Evolutionary conservation across 768 basidiomycete genomes (phyloP).

Genomic region (Tricholoma flavovirens): DNA sequence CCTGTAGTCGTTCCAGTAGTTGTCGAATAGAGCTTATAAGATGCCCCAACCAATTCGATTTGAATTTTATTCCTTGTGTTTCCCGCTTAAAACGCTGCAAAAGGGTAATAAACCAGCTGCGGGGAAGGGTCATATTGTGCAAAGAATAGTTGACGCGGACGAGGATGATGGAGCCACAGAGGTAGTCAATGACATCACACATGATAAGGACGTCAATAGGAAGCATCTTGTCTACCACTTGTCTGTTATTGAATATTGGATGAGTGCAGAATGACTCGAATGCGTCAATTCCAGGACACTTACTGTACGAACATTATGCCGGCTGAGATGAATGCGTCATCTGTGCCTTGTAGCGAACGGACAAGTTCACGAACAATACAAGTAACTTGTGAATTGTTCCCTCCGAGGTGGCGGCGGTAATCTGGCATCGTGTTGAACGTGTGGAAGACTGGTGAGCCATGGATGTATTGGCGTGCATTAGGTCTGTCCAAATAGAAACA

Average conservation of each 20-base stretch:
- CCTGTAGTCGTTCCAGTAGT: constrained; percentile 24
- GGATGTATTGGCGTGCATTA: background rate
- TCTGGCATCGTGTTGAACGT: background rate
- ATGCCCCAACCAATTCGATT: background rate
- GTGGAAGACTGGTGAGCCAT: background rate
- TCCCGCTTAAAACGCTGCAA: constrained; percentile 21
- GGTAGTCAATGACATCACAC: constrained; percentile 45
- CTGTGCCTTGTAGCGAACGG: constrained; percentile 22
- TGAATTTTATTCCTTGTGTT: constrained; percentile 6
- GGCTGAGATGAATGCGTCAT: constrained; percentile 19
- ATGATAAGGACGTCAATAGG: constrained; percentile 41
- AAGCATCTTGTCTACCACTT: constrained; percentile 33
- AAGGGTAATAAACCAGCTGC: constrained; percentile 34
- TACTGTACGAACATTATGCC: constrained; percentile 39
- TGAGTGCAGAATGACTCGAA: background rate
- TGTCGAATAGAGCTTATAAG: constrained; percentile 16
- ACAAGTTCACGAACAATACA: constrained; percentile 20
- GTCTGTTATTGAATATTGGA: constrained; percentile 27
- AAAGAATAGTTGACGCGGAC: constrained; percentile 19
- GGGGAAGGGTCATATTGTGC: constrained; percentile 47
- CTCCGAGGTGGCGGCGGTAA: background rate
- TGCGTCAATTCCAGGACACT: constrained; percentile 10
- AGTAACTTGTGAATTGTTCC: background rate
- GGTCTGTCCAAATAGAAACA: constrained; percentile 9
- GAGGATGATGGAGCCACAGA: constrained; percentile 38